Evolutionary conservation across 495 filamentous ascomycete species (phyloP), one percentile per base, ranked within the genome.

Genomic region (Massariosphaeria phaeospora): DNA sequence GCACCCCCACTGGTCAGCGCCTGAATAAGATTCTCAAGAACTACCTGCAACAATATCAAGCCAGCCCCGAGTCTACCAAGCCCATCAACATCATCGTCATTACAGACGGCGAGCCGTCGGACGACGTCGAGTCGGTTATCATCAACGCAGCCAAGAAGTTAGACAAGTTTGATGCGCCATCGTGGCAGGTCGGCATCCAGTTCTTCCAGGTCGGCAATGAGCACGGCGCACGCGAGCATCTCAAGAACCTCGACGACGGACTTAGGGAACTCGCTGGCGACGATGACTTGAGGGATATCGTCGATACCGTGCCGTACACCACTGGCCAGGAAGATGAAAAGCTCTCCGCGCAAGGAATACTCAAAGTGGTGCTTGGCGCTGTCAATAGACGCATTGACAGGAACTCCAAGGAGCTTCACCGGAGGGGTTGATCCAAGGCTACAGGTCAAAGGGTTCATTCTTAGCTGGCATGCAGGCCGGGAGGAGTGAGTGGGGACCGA

Each of bases 131-230:
- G 69, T 74, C 71, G 40, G 75, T 86, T 10, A 84, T 98, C 52
- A 72, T 86, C 10, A 63, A 68, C 7, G 75, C 78, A 0, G 93
- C 90, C 0, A 73, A 78, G 68, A 79, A 78, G 55, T 73, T 98
- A 20, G 91, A 96, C 66, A 70, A 66, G 15, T 66, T 84, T 3
- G 76, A 83, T 29, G 91, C 90, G 0, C 80, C 84, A 27, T 77
- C 88, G 21, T 86, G 88, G 76, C 93, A 98, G 72, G 75, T 96
- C 11, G 93, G 94, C 11, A 83, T 98, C 51, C 93, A 98, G 70
- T 96, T 98, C 72, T 93, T 98, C 72, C 93, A 98, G 73, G 85
- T 97, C 48, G 93, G 93, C 41, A 76, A 81, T 26, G 89, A 96
- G 62, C 58, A 68, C 4, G 71, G 60, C 0, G 93, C 90, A 0